Evolutionary conservation across 177 flowering plant genomes (phyloP).

Genomic region (Vitis hybrid): DNA sequence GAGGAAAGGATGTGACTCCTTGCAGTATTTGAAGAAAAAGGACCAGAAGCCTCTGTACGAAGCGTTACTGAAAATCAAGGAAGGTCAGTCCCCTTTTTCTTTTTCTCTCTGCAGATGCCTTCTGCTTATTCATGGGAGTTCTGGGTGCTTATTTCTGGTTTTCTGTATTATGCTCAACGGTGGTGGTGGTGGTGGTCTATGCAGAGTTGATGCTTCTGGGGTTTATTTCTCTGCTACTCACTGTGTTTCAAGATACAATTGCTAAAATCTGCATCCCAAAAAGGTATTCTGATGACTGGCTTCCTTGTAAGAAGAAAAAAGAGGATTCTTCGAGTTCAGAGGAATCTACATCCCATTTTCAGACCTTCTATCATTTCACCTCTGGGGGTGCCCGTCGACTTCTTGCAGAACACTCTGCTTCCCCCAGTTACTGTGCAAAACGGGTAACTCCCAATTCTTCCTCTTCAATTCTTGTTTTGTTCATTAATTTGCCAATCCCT

Average conservation of each 20-base stretch:
- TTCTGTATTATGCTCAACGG: neutral
- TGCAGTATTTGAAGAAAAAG: slow-evolving; percentile 28
- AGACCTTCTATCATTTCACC: slow-evolving; percentile 7
- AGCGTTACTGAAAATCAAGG: slow-evolving; percentile 36
- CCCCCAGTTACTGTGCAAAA: slow-evolving; percentile 15
- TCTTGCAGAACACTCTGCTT: slow-evolving; percentile 17
- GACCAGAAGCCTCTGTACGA: slow-evolving; percentile 24
- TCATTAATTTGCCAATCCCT: neutral
- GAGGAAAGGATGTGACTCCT: neutral
- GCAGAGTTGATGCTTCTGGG: slow-evolving; percentile 59
- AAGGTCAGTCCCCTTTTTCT: slow-evolving; percentile 16
- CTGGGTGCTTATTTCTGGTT: too few relatives aligned
- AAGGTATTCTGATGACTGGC: slow-evolving; percentile 20
- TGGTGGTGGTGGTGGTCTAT: neutral
- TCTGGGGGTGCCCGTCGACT: slow-evolving; percentile 20
- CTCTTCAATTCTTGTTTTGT: neutral
- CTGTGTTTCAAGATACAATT: slow-evolving; percentile 34
- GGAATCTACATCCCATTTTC: slow-evolving; percentile 18
- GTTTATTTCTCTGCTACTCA: slow-evolving; percentile 43
- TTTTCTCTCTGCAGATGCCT: neutral
- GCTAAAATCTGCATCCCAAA: slow-evolving; percentile 32
- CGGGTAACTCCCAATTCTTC: slow-evolving; percentile 9
- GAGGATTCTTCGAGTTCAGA: too few relatives aligned
- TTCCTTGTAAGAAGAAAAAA: slow-evolving; percentile 33
- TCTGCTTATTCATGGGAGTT: too few relatives aligned